Conservation (phyloP, 495 filamentous ascomycete species). For the Penicillium paxilli region DNA sequence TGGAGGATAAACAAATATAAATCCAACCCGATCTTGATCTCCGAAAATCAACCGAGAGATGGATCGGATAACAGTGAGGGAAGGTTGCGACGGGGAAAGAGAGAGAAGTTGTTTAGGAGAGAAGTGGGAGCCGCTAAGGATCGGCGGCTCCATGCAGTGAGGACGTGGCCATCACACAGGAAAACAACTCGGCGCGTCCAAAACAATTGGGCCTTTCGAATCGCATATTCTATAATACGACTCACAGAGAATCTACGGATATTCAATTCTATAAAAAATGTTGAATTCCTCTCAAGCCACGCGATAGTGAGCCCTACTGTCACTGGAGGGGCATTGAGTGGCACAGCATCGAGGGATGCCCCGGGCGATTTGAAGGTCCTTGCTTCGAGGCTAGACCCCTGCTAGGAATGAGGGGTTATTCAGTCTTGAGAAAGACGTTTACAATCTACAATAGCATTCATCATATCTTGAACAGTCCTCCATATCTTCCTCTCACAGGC, state of each 20-base stretch:
- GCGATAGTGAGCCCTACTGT: constrained; percentile 9
- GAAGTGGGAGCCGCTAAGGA: constrained; percentile 32
- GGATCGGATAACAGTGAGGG: constrained; percentile 5
- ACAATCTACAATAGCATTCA: no score
- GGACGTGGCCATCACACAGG: constrained; percentile 30
- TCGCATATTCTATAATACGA: background rate
- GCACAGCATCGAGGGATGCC: constrained; percentile 20
- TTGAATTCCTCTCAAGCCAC: constrained; percentile 17
- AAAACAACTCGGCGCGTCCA: constrained; percentile 13
- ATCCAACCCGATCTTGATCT: background rate
- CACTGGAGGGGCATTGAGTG: constrained; percentile 6
- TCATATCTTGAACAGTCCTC: no score
- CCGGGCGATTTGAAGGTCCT: constrained; percentile 6
- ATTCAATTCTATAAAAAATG: constrained; percentile 8
- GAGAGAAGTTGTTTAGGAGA: constrained; percentile 25
- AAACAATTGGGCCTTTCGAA: background rate
- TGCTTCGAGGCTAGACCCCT: background rate
- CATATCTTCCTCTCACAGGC: no score
- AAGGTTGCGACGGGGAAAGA: constrained; percentile 16
- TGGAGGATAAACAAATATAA: background rate
- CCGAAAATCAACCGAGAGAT: background rate
- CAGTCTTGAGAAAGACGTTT: no score
- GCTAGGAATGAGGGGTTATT: background rate
- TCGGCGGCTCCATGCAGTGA: constrained; percentile 29
- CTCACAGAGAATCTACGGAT: background rate